Evolutionary conservation across 345 rosid species (phyloP).

Genomic region (Syzygium grande): DNA sequence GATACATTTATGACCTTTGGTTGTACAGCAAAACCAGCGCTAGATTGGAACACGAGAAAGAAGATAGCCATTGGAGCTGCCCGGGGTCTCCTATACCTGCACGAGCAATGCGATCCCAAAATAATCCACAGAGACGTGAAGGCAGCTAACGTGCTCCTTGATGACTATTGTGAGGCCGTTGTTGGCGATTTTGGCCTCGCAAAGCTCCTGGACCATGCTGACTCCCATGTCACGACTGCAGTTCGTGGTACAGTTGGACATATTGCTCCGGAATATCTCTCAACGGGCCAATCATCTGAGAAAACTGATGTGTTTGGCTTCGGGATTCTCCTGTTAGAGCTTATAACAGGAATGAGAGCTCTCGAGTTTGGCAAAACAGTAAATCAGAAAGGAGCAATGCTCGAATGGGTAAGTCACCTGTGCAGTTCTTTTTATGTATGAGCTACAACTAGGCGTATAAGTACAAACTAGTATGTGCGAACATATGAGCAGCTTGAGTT

Average conservation of each 20-base stretch:
- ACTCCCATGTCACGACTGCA: conserved; percentile 90
- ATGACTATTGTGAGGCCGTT: conserved; percentile 74
- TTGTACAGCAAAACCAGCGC: conserved; percentile 56
- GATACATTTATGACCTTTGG: background rate
- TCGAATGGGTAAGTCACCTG: conserved; percentile 59
- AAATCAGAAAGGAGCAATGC: conserved; percentile 89
- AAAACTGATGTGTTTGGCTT: conserved; percentile 95
- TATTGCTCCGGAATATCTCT: conserved; percentile 92
- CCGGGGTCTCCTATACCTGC: conserved; percentile 82
- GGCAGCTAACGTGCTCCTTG: conserved; percentile 87
- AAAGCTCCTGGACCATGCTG: conserved; percentile 84
- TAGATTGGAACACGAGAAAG: conserved; percentile 89
- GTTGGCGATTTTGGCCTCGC: conserved; percentile 99
- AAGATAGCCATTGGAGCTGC: conserved; percentile 88
- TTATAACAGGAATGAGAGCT: conserved; percentile 91
- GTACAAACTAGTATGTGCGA: background rate
- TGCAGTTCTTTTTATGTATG: background rate
- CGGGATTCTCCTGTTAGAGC: conserved; percentile 86
- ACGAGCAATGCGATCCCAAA: conserved; percentile 94
- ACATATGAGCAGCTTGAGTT: background rate
- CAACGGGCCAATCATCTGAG: conserved; percentile 95
- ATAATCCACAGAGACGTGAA: conserved; percentile 91
- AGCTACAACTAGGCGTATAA: background rate
- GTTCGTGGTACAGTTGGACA: conserved; percentile 96
- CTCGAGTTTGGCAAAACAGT: conserved; percentile 81